Conservation (phyloP, 345 rosid genomes). For the Salix exigua region DNA sequence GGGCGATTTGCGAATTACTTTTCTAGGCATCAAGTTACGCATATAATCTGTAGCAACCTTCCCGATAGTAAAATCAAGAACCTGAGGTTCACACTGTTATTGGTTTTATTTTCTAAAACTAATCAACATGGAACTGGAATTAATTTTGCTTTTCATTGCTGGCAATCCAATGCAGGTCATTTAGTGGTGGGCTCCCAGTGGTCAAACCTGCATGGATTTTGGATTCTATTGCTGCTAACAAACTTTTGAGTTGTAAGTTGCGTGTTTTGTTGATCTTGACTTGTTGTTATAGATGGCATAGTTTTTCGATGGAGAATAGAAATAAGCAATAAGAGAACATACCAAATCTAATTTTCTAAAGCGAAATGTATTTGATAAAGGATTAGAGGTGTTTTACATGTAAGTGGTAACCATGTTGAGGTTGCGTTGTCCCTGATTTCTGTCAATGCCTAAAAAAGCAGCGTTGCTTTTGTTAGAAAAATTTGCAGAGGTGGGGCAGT, state of each 20-base stretch:
- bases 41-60: constrained; percentile 89
- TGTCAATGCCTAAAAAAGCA: too few species aligned
- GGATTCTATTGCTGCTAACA: constrained; percentile 72
- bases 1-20: constrained; percentile 85
- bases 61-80: constrained; percentile 83
- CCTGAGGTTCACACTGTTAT: constrained; percentile 47
- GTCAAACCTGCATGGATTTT: constrained; percentile 87
- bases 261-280: constrained; percentile 3
- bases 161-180: constrained; percentile 53
- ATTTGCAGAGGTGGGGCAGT: too few species aligned
- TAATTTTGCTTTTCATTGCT: background rate
- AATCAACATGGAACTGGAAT: background rate
- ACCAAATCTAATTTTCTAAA: background rate
- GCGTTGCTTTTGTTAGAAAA: too few species aligned
- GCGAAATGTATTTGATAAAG: background rate
- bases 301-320: background rate
- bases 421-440: too few species aligned
- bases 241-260: constrained; percentile 75
- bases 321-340: background rate
- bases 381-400: background rate
- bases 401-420: too few species aligned
- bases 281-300: background rate
- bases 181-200: constrained; percentile 87
- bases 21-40: constrained; percentile 73
- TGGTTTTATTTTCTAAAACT: background rate